Base-by-base conservation (phyloP, 2,329 filamentous ascomycete species). In the Ramularia endophylla region DNA sequence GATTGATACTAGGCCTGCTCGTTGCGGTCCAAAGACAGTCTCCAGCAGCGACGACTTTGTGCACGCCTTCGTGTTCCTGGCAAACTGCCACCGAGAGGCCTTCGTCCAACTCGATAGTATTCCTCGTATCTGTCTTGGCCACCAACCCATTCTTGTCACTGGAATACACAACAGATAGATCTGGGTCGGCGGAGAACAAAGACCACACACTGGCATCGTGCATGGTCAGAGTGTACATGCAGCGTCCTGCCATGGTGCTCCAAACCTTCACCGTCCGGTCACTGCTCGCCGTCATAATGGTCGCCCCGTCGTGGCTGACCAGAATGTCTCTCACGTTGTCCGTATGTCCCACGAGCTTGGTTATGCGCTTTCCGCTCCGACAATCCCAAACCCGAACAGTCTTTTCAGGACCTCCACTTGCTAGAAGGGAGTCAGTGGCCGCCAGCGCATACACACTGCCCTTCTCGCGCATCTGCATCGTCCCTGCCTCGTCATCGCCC, bases 131-230 rank as follows among this genome's bases (percentile, higher is more conserved):
- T 1, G 90, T 97, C 72, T 97, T 98, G 40, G 88, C 90, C n/a
- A 98, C 83, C 47, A 95, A 67, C 2, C 92, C 92, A 1, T 87
- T 89, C 38, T 90, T 82, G 65, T 98, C 92, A 54, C 84, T 86
- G 41, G 90, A 97, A 68, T 97, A 97, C 65, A 98, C 97, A 20
- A 95, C 78, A 8, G 83, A 83, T 3, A 98, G 75, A 44, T 84
- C 77, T 1, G 89, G 88, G 55, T 94, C 80, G 40, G 90, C 82
- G 0, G 92, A 95, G 65, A 85, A 94, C 16, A 98, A 73, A 1
- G 87, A 94, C 92, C 92, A 98, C 16, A 98, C 87, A 61, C 89
- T 95, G 60, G 95, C 88, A 60, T 94, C 94, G 67, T 98, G 92
- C 92, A 98, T 98, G 40, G 89, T 95, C 55, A 98, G 77, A 0